Conservation (phyloP, 768 basidiomycete species). For the Artomyces pyxidatus region DNA sequence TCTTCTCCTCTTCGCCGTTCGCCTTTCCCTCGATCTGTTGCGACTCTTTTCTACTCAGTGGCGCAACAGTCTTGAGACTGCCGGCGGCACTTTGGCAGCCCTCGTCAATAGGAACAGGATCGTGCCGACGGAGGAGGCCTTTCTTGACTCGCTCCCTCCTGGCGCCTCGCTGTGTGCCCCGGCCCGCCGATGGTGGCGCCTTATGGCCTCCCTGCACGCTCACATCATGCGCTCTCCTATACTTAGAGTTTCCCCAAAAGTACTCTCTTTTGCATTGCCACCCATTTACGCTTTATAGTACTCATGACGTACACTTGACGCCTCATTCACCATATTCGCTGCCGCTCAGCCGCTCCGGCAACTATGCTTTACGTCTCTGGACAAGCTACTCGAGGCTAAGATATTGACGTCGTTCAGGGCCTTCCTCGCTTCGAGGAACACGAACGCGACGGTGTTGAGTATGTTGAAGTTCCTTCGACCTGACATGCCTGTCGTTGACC, state of each 20-base stretch:
- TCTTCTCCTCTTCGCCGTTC: constrained; percentile 91
- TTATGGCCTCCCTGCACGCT: too few relatives aligned
- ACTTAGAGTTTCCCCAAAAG: too few relatives aligned
- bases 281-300: too few relatives aligned
- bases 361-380: constrained; percentile 45
- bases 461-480: constrained; percentile 18
- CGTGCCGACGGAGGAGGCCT: constrained; percentile 96
- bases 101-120: constrained; percentile 99
- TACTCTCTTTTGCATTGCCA: too few relatives aligned
- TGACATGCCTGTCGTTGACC: constrained; percentile 1
- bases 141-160: background rate
- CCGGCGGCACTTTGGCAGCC: constrained; percentile 98
- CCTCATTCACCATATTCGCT: constrained; percentile 59
- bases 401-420: constrained; percentile 34
- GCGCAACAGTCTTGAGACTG: constrained; percentile 77
- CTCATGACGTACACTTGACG: too few relatives aligned
- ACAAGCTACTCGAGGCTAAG: background rate
- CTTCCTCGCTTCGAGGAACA: constrained; percentile 77
- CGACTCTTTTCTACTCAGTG: constrained; percentile 20
- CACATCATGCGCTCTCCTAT: too few relatives aligned
- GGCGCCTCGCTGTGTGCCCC: background rate
- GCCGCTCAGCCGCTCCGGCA: constrained; percentile 57
- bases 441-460: constrained; percentile 94
- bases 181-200: too few relatives aligned
- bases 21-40: constrained; percentile 57